Evolutionary conservation across 805 yeast genomes (phyloP).

Genomic region (Ogataea trehaloabstinens): DNA sequence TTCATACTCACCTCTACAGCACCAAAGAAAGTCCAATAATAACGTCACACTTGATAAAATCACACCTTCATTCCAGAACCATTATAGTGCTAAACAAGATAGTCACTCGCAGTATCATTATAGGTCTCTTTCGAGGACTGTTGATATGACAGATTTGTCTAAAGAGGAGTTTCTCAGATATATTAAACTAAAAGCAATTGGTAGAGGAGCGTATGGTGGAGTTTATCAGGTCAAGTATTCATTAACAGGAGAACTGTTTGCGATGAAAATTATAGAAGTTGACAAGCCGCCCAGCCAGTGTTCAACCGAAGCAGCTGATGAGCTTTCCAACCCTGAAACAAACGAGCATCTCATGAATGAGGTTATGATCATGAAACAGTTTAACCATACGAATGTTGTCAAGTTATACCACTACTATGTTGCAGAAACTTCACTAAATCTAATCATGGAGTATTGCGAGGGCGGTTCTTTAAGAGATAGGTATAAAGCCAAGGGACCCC

Average conservation of each 20-base stretch:
- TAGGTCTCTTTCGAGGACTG: background rate
- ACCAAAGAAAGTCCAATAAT: background rate
- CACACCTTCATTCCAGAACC: background rate
- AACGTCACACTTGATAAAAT: background rate
- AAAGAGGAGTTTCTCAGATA: constrained; percentile 36
- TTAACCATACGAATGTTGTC: constrained; percentile 65
- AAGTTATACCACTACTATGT: constrained; percentile 67
- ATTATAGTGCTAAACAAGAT: too few species aligned
- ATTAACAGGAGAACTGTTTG: constrained; percentile 14
- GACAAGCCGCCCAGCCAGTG: constrained; percentile 6
- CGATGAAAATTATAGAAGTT: constrained; percentile 25
- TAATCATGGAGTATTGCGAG: constrained; percentile 62
- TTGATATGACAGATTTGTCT: constrained; percentile 16
- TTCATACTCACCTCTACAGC: background rate
- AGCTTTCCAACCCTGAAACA: constrained; percentile 3
- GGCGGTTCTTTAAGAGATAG: constrained; percentile 64
- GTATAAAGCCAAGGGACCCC: constrained; percentile 47
- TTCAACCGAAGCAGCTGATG: constrained; percentile 5
- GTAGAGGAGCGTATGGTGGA: constrained; percentile 88
- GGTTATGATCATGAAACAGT: constrained; percentile 61
- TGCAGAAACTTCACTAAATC: constrained; percentile 48
- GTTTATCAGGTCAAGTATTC: constrained; percentile 50
- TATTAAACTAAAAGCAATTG: constrained; percentile 61
- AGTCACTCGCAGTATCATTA: background rate
- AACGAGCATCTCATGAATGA: constrained; percentile 54